Conservation (phyloP, 208 protist genomes). For the Trypanosoma theileri region DNA sequence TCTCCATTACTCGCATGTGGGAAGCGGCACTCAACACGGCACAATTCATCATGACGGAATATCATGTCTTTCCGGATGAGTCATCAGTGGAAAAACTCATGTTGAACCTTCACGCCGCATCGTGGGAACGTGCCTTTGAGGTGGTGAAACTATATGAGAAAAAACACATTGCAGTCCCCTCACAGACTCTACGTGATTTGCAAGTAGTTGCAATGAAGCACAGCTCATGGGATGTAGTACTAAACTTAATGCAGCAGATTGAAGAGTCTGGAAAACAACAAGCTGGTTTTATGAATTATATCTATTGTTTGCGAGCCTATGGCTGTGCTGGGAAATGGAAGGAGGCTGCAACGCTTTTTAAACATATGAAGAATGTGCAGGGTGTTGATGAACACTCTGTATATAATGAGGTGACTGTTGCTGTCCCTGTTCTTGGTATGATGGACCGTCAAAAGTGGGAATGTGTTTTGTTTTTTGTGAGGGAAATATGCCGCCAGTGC, state of each 20-base stretch:
- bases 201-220: constrained; percentile 73
- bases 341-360: constrained; percentile 19
- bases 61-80: constrained; percentile 47
- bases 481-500: constrained; percentile 18
- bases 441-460: constrained; percentile 53
- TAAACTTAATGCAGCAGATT: constrained; percentile 45
- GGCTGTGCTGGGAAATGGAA: constrained; percentile 43
- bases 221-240: constrained; percentile 58
- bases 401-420: constrained; percentile 70
- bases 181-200: constrained; percentile 55
- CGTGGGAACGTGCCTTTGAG: constrained; percentile 72
- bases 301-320: constrained; percentile 77
- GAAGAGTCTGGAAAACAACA: constrained; percentile 25
- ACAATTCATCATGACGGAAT: constrained; percentile 30
- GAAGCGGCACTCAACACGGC: constrained; percentile 42
- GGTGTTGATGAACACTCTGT: constrained; percentile 22
- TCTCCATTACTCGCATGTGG: constrained; percentile 61
- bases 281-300: constrained; percentile 69
- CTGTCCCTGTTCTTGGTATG: constrained; percentile 60
- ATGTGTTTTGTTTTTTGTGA: constrained; percentile 30
- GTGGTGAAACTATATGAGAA: constrained; percentile 40
- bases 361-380: constrained; percentile 17
- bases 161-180: constrained; percentile 24
- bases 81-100: constrained; percentile 48
- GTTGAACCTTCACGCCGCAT: constrained; percentile 58